Evolutionary conservation across 306 rosid species (phyloP).

Genomic region (Pachyrhizus erosus): DNA sequence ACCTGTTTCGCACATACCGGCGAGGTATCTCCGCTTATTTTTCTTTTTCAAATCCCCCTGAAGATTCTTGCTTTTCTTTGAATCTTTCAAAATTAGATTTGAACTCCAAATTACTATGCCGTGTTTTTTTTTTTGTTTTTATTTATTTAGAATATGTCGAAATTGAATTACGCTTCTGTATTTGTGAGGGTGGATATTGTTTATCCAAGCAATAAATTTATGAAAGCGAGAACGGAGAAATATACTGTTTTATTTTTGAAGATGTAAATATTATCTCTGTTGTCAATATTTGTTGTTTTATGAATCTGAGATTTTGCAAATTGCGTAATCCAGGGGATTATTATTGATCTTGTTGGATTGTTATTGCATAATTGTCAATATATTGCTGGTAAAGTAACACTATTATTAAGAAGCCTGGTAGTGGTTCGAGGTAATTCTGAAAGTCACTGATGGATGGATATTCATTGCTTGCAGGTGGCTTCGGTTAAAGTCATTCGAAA

Average conservation of each 20-base stretch:
- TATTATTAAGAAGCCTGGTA: not conserved
- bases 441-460: not conserved
- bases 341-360: not conserved
- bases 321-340: not conserved
- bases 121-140: not conserved
- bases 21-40: slow-evolving; percentile 65
- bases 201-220: not conserved
- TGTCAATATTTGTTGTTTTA: not conserved
- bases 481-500: slow-evolving; percentile 84
- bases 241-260: not conserved
- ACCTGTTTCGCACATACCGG: slow-evolving; percentile 75
- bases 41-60: not conserved
- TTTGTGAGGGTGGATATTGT: too few species aligned
- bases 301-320: not conserved
- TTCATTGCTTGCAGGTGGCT: slow-evolving; percentile 55
- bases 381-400: not conserved
- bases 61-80: not conserved
- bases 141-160: not conserved
- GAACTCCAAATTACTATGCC: not conserved
- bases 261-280: not conserved
- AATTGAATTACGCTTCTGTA: not conserved
- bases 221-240: not conserved
- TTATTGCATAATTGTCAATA: not conserved
- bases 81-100: not conserved
- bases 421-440: not conserved